phyloP scores from a whole-genome alignment of 768 basidiomycete genomes.

The Lepiota brunneoincarnata region DNA sequence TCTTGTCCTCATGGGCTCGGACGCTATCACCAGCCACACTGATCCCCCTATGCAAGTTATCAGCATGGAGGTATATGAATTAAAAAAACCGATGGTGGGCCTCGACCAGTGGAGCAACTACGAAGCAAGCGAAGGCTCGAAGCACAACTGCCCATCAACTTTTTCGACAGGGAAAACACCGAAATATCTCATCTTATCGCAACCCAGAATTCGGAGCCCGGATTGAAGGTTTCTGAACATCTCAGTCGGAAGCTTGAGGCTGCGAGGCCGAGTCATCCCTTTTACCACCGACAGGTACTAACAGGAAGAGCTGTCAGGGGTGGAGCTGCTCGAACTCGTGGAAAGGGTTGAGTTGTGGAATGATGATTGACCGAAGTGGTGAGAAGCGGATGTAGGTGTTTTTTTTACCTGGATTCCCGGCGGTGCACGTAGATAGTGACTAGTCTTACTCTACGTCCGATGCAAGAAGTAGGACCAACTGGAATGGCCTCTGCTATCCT shows the following conservation, averaged over 20 bases:
- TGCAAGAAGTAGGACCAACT: too few relatives aligned
- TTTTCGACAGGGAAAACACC: neutral
- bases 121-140: too few relatives aligned
- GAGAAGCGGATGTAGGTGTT: neutral
- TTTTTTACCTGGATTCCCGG: too few relatives aligned
- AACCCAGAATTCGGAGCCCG: neutral
- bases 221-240: neutral
- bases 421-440: too few relatives aligned
- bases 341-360: neutral
- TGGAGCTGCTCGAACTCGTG: neutral
- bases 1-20: neutral
- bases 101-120: constrained; percentile 2
- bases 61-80: neutral
- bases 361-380: constrained; percentile 1
- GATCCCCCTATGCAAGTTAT: neutral
- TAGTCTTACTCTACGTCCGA: too few relatives aligned
- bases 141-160: neutral
- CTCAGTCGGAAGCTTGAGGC: neutral
- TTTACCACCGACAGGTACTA: neutral
- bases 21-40: neutral
- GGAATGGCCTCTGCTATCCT: too few relatives aligned
- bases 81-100: neutral
- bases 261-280: neutral
- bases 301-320: neutral
- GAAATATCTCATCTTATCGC: neutral